phyloP scores from a whole-genome alignment of 116 monocot genomes.

The Phalaenopsis hybrid region DNA sequence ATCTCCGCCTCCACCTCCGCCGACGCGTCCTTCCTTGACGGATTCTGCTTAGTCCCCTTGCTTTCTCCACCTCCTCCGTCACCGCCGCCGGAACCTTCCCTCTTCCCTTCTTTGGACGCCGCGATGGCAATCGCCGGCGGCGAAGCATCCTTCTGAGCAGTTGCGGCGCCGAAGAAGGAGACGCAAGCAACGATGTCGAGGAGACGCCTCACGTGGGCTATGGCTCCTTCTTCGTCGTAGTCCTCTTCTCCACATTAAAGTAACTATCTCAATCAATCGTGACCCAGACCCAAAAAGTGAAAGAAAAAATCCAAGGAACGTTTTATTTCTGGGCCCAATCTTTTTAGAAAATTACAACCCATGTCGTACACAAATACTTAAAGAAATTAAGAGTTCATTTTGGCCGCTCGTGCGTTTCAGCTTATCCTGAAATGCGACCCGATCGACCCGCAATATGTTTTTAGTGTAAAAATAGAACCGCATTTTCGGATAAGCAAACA shows the following conservation, averaged over 20 bases:
- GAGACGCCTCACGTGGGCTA: conserved; percentile 72
- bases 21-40: conserved; percentile 19
- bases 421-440: too few relatives aligned
- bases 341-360: background rate
- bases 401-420: too few relatives aligned
- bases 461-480: too few relatives aligned
- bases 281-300: background rate
- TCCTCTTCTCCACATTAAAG: conserved; percentile 38
- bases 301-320: background rate
- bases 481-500: too few relatives aligned
- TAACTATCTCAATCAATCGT: background rate
- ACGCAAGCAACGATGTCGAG: conserved; percentile 84
- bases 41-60: background rate
- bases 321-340: background rate
- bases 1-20: conserved; percentile 41
- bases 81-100: conserved; percentile 8
- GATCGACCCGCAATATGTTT: too few relatives aligned
- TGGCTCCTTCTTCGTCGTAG: conserved; percentile 67
- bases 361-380: too few relatives aligned
- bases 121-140: background rate
- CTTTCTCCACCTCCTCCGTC: background rate
- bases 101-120: conserved; percentile 13
- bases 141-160: conserved; percentile 26
- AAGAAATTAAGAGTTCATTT: too few relatives aligned
- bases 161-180: conserved; percentile 59